Conservation (phyloP, 2,329 filamentous ascomycete genomes). For the Colletotrichum lini region DNA sequence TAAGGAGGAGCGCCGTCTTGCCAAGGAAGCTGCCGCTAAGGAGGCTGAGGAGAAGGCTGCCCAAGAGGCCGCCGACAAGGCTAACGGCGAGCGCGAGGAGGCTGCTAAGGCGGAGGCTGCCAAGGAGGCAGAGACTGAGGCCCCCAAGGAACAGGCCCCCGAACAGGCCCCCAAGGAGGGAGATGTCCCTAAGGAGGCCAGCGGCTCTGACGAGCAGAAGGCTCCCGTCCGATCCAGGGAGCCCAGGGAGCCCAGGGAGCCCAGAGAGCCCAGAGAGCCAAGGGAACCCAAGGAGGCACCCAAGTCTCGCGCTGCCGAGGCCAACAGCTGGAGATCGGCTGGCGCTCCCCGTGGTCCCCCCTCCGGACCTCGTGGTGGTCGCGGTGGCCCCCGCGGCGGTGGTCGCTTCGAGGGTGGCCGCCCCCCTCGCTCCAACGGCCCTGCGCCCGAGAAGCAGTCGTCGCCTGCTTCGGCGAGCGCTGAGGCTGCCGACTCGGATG, state of each 20-base stretch:
- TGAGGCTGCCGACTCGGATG: conserved; percentile 47
- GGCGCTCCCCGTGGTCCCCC: conserved; percentile 63
- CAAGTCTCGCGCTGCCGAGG: conserved; percentile 71
- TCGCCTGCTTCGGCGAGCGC: conserved; percentile 53
- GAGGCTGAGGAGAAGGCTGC: conserved; percentile 65
- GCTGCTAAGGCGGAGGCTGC: conserved; percentile 45
- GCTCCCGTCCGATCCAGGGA: conserved; percentile 56
- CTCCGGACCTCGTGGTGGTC: conserved; percentile 53
- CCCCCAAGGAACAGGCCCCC: conserved; percentile 45
- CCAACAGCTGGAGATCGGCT: conserved; percentile 72
- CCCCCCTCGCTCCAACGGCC: conserved; percentile 64
- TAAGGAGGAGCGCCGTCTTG: conserved; percentile 79
- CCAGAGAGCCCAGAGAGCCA: conserved; percentile 57
- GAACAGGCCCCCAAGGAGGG: conserved; percentile 49
- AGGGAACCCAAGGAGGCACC: conserved; percentile 61
- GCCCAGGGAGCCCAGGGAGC: conserved; percentile 52
- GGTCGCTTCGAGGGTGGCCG: conserved; percentile 62
- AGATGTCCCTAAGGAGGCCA: conserved; percentile 50
- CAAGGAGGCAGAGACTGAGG: conserved; percentile 43
- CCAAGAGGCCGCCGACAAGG: conserved; percentile 51
- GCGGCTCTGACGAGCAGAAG: conserved; percentile 64
- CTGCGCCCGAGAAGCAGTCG: conserved; percentile 54
- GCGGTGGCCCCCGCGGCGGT: conserved; percentile 53
- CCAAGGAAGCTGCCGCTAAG: conserved; percentile 76
- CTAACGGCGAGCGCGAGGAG: conserved; percentile 53